Percentiles rank a stretch among this genome's conserved stretches.
Evolutionary conservation across 2,329 filamentous ascomycete genomes (phyloP).

Genomic region (Ophiostoma piceae): DNA sequence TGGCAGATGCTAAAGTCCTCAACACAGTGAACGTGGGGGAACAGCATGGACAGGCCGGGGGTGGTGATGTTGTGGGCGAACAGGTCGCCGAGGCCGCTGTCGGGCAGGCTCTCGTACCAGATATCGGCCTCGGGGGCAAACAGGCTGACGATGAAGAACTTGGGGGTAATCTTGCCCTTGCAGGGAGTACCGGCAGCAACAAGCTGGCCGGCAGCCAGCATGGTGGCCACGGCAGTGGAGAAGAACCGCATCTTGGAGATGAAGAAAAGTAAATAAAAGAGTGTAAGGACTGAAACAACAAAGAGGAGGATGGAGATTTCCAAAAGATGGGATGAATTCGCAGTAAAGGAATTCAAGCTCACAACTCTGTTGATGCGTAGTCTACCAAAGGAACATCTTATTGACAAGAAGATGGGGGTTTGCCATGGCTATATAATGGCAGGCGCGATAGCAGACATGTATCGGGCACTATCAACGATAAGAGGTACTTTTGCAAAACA

Average conservation of each 20-base stretch:
- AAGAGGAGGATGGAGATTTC: neutral
- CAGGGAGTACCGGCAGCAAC: constrained; percentile 6
- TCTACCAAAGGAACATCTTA: neutral
- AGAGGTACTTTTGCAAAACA: neutral
- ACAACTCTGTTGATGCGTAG: constrained; percentile 7
- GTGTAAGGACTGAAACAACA: neutral
- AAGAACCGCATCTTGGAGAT: constrained; percentile 25
- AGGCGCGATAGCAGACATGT: neutral
- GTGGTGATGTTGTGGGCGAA: constrained; percentile 52
- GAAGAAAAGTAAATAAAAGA: neutral
- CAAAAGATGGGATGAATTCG: constrained; percentile 7
- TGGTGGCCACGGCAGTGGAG: constrained; percentile 17
- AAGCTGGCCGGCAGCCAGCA: constrained; percentile 23
- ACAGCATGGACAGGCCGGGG: constrained; percentile 60
- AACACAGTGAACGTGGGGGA: constrained; percentile 61
- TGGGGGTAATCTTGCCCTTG: constrained; percentile 44
- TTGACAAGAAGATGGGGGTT: neutral
- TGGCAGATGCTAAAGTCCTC: constrained; percentile 59
- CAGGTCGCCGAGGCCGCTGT: constrained; percentile 48
- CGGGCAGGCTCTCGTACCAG: constrained; percentile 53
- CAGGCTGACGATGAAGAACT: constrained; percentile 59
- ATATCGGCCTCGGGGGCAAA: constrained; percentile 57
- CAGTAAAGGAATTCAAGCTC: constrained; percentile 8
- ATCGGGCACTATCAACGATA: neutral
- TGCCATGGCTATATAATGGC: neutral